Conservation (phyloP, 768 basidiomycete genomes). For the Mycena galopus region DNA sequence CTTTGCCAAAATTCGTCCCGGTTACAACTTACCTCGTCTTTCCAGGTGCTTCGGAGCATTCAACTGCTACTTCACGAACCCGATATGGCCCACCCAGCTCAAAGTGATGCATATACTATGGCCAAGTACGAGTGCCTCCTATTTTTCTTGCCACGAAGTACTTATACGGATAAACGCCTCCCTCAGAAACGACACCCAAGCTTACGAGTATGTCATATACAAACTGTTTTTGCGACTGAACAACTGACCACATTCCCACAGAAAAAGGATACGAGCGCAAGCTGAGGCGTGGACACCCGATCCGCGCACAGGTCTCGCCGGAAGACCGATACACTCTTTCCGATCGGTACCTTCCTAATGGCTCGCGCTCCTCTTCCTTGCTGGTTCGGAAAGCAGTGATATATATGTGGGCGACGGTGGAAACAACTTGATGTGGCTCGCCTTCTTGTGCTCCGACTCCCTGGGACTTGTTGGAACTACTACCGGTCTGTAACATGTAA, state of each 20-base stretch:
- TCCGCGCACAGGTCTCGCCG: conserved; percentile 7
- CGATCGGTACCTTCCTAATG: no score
- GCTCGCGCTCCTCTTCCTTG: no score
- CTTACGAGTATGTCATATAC: conserved; percentile 9
- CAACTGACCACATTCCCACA: background rate
- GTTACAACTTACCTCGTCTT: background rate
- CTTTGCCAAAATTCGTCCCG: no score
- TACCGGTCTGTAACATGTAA: no score
- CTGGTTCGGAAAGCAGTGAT: no score
- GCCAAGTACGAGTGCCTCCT: background rate
- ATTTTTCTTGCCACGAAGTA: no score
- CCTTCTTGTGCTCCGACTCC: no score
- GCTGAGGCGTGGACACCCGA: conserved; percentile 10
- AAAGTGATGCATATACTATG: conserved; percentile 8
- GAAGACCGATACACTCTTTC: conserved; percentile 6
- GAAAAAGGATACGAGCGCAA: background rate
- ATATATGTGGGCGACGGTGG: no score
- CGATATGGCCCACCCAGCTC: background rate
- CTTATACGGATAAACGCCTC: no score
- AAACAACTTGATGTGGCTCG: no score
- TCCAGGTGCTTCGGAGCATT: background rate
- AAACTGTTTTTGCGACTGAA: no score
- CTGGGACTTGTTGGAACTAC: no score
- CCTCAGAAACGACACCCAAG: conserved; percentile 8
- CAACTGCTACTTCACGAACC: conserved; percentile 2